These are phyloP conservation scores for Priceomyces medius DNA, from an alignment of 805 yeast genomes.

Conservation along the genomic window DNA sequence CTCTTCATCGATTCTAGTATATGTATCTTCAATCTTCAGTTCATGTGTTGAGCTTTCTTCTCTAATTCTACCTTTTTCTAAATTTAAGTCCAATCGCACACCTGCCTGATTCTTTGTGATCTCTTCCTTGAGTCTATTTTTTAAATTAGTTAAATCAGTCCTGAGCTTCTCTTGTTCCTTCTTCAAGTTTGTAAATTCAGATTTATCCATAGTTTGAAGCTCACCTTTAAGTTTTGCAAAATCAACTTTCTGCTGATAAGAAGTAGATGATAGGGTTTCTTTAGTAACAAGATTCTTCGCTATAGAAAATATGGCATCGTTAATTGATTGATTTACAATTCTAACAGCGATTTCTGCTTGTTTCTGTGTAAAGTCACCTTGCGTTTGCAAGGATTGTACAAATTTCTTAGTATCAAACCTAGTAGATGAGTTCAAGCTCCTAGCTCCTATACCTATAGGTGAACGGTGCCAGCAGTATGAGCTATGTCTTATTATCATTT, in stretches of 20 bases:
- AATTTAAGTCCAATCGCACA: constrained; percentile 83
- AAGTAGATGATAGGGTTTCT: constrained; percentile 76
- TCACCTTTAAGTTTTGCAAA: constrained; percentile 94
- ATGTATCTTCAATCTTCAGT: constrained; percentile 89
- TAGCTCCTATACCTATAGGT: not conserved
- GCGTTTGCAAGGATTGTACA: constrained; percentile 60
- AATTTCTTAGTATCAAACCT: constrained; percentile 77
- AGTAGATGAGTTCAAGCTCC: constrained; percentile 30
- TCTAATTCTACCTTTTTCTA: constrained; percentile 93
- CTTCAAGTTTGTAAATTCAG: constrained; percentile 77
- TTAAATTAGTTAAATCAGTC: constrained; percentile 80
- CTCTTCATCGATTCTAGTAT: constrained; percentile 93
- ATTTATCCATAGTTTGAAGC: constrained; percentile 79
- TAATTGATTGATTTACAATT: constrained; percentile 70
- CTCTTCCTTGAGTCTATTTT: constrained; percentile 84
- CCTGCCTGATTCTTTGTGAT: constrained; percentile 87
- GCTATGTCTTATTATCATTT: not conserved
- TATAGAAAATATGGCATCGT: constrained; percentile 75
- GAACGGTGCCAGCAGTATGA: not conserved
- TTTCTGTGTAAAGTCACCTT: constrained; percentile 65
- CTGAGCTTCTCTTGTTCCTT: constrained; percentile 85
- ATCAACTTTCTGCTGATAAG: constrained; percentile 95
- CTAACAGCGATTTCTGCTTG: constrained; percentile 81
- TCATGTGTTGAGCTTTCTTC: constrained; percentile 94
- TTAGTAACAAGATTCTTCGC: constrained; percentile 80